phyloP scores from a whole-genome alignment of 1,284 basidiomycete species.

The Omphalotus olearius region DNA sequence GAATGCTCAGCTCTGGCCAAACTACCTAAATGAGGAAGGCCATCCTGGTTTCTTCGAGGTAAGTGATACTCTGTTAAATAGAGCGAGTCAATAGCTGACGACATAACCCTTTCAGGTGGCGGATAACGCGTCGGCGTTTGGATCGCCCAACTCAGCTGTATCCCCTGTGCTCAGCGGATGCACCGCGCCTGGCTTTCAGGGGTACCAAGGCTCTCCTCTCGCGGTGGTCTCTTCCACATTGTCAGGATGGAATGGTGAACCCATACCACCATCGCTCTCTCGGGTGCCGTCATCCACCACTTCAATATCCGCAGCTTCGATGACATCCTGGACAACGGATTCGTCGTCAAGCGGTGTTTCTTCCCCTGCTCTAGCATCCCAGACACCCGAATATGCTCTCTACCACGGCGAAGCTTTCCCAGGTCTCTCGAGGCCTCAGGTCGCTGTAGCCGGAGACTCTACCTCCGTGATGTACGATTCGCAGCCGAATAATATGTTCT shows the following conservation, averaged over 20 bases:
- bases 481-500: too few relatives aligned
- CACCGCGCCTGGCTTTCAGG: background rate
- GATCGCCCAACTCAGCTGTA: background rate
- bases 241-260: constrained; percentile 24
- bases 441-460: too few relatives aligned
- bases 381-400: too few relatives aligned
- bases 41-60: background rate
- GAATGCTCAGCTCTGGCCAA: background rate
- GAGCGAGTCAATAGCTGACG: too few relatives aligned
- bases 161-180: background rate
- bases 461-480: too few relatives aligned
- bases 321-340: constrained; percentile 1
- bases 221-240: constrained; percentile 28
- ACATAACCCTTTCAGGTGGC: background rate
- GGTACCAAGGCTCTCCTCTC: constrained; percentile 22
- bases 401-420: too few relatives aligned
- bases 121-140: background rate
- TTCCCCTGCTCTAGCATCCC: too few relatives aligned
- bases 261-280: background rate
- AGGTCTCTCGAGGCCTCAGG: too few relatives aligned
- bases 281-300: background rate
- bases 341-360: too few relatives aligned
- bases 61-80: background rate
- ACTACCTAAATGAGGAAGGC: background rate
- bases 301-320: background rate